phyloP scores from a whole-genome alignment of 306 rosid genomes.

The Cucumis hystrix region DNA sequence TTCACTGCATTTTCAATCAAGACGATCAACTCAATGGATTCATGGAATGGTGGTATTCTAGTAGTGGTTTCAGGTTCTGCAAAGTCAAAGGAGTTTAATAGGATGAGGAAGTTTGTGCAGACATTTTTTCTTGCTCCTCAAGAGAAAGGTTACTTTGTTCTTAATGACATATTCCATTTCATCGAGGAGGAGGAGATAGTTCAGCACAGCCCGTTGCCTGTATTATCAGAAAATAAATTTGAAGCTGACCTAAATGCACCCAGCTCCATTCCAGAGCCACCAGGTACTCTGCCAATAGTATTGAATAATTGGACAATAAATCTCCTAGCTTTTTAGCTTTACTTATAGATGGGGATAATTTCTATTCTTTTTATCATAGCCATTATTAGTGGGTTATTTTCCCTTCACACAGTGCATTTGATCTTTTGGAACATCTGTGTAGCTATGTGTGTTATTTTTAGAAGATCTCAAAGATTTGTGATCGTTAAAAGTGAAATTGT shows the following conservation, averaged over 20 bases:
- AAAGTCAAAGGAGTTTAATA: slow-evolving; percentile 48
- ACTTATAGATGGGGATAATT: background rate
- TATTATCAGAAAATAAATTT: slow-evolving; percentile 26
- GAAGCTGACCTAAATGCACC: slow-evolving; percentile 45
- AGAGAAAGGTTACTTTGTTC: slow-evolving; percentile 79
- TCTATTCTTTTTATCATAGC: background rate
- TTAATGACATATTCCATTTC: slow-evolving; percentile 76
- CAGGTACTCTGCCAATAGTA: slow-evolving; percentile 29
- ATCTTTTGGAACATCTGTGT: background rate
- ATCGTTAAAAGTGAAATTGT: background rate
- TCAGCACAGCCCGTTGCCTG: slow-evolving; percentile 30
- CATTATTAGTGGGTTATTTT: background rate
- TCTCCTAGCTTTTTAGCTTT: background rate
- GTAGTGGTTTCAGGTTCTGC: slow-evolving; percentile 84
- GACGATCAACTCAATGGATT: slow-evolving; percentile 79
- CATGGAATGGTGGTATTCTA: slow-evolving; percentile 75
- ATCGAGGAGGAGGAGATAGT: slow-evolving; percentile 42
- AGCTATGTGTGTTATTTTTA: background rate
- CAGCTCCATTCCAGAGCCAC: slow-evolving; percentile 45
- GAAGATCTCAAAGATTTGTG: background rate
- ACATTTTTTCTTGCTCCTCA: slow-evolving; percentile 89
- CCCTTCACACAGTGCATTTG: background rate
- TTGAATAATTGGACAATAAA: background rate
- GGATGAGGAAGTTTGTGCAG: slow-evolving; percentile 67
- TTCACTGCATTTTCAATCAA: slow-evolving; percentile 60